These are phyloP conservation scores for Juglanconis sp. DNA, from an alignment of 2,329 filamentous ascomycete species.

Conservation along the genomic window DNA sequence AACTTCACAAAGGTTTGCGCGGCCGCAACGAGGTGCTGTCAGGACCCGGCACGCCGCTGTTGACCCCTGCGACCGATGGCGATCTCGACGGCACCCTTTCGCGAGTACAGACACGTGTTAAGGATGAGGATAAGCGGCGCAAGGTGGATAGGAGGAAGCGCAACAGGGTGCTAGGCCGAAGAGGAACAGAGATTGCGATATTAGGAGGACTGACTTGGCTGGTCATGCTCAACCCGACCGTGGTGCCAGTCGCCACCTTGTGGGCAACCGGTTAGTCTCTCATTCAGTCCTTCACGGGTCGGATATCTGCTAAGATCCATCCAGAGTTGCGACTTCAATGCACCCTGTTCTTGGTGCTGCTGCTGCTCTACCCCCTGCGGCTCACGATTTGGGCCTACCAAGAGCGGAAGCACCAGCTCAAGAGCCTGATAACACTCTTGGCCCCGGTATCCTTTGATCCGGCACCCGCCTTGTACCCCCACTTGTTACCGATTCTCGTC, in stretches of 20 bases:
- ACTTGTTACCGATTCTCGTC: conserved; percentile 71
- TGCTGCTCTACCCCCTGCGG: conserved; percentile 58
- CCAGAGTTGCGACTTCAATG: conserved; percentile 41
- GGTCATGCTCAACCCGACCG: conserved; percentile 44
- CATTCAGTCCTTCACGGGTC: background rate
- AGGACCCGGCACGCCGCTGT: conserved; percentile 52
- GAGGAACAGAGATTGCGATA: conserved; percentile 50
- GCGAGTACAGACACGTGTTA: conserved; percentile 20
- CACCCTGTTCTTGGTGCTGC: conserved; percentile 36
- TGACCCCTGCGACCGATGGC: conserved; percentile 48
- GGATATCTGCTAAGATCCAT: conserved; percentile 19
- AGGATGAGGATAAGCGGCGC: conserved; percentile 11
- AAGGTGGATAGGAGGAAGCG: conserved; percentile 36
- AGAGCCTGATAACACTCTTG: conserved; percentile 32
- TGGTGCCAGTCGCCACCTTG: conserved; percentile 40
- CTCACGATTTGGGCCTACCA: conserved; percentile 47
- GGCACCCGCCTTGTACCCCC: conserved; percentile 84
- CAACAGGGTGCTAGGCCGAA: conserved; percentile 49
- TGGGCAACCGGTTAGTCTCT: conserved; percentile 48
- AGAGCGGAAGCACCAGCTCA: conserved; percentile 31
- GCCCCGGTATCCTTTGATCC: conserved; percentile 83
- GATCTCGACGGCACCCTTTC: conserved; percentile 26
- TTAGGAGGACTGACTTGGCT: conserved; percentile 47
- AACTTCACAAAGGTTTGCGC: conserved; percentile 74
- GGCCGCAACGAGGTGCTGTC: conserved; percentile 55